Percentiles rank a stretch among this genome's conserved stretches.
Evolutionary conservation across 1,139 yeast genomes (phyloP).

Genomic region (Kodamaea plutei): DNA sequence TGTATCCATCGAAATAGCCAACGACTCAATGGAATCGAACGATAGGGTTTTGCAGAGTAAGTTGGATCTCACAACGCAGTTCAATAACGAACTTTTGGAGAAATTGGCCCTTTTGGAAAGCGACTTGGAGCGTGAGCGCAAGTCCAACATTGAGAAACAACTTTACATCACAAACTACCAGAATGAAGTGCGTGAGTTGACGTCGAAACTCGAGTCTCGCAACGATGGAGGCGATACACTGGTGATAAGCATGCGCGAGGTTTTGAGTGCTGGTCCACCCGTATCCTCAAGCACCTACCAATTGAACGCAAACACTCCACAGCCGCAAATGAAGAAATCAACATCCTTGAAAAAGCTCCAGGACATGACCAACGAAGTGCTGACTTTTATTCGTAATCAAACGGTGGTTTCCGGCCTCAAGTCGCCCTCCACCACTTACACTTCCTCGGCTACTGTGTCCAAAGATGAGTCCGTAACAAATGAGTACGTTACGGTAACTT

Average conservation of each 20-base stretch:
- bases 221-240: slow-evolving; percentile 18
- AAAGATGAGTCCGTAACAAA: slow-evolving; percentile 2
- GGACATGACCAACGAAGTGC: slow-evolving; percentile 14
- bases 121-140: slow-evolving; percentile 35
- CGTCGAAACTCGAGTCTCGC: slow-evolving; percentile 7
- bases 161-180: slow-evolving; percentile 36
- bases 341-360: slow-evolving; percentile 15
- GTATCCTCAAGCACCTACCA: slow-evolving; percentile 2
- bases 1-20: slow-evolving; percentile 38
- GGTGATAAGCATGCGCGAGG: slow-evolving; percentile 30
- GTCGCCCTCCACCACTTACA: slow-evolving; percentile 8
- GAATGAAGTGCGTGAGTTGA: slow-evolving; percentile 26
- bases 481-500: neutral
- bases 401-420: slow-evolving; percentile 8
- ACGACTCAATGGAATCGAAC: slow-evolving; percentile 39
- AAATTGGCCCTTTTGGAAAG: slow-evolving; percentile 40
- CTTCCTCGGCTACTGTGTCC: slow-evolving; percentile 4
- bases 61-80: slow-evolving; percentile 31
- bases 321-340: slow-evolving; percentile 11
- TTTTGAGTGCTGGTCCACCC: slow-evolving; percentile 34
- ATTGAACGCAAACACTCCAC: slow-evolving; percentile 2
- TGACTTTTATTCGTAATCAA: slow-evolving; percentile 11
- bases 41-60: slow-evolving; percentile 34
- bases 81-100: slow-evolving; percentile 41
- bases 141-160: slow-evolving; percentile 26